phyloP scores from a whole-genome alignment of 1,139 yeast species.

The Keqinozyma sinolaborantium region DNA sequence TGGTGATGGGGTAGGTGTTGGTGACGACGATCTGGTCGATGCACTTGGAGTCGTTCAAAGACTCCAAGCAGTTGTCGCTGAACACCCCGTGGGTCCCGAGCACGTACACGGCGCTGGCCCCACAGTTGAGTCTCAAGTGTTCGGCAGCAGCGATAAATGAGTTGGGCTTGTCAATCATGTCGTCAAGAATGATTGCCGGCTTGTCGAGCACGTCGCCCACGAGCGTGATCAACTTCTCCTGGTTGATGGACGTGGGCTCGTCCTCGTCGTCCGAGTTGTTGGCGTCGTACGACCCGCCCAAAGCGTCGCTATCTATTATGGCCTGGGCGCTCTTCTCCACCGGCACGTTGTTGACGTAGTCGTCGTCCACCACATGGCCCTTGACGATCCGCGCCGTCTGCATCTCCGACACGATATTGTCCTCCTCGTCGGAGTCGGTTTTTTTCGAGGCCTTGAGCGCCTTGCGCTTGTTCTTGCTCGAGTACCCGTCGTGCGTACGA shows the following conservation, averaged over 20 bases:
- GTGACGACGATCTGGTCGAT: slow-evolving; percentile 92
- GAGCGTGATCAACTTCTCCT: slow-evolving; percentile 86
- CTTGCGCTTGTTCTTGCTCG: slow-evolving; percentile 31
- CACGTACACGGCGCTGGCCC: slow-evolving; percentile 86
- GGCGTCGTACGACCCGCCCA: slow-evolving; percentile 84
- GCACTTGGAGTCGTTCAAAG: slow-evolving; percentile 70
- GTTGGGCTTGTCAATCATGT: slow-evolving; percentile 93
- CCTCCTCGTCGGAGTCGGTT: slow-evolving; percentile 52
- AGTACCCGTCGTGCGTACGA: slow-evolving; percentile 72
- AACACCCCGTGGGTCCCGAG: slow-evolving; percentile 96
- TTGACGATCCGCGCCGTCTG: slow-evolving; percentile 95
- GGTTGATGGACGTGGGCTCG: slow-evolving; percentile 62
- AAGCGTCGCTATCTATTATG: slow-evolving; percentile 46
- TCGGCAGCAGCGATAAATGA: slow-evolving; percentile 97
- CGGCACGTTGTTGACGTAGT: slow-evolving; percentile 32
- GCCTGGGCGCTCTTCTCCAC: slow-evolving; percentile 5
- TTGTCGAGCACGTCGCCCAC: slow-evolving; percentile 94
- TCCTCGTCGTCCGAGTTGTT: slow-evolving; percentile 77
- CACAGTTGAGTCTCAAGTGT: slow-evolving; percentile 91
- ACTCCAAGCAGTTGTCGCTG: slow-evolving; percentile 80
- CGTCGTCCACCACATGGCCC: slow-evolving; percentile 97
- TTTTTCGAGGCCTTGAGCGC: slow-evolving; percentile 24
- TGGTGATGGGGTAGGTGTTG: slow-evolving; percentile 87
- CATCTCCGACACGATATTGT: slow-evolving; percentile 74
- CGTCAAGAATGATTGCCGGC: slow-evolving; percentile 92